Percentiles rank a stretch among this genome's conserved stretches.
phyloP scores from a whole-genome alignment of 2,329 filamentous ascomycete genomes.

The Byssoonygena ceratinophila region DNA sequence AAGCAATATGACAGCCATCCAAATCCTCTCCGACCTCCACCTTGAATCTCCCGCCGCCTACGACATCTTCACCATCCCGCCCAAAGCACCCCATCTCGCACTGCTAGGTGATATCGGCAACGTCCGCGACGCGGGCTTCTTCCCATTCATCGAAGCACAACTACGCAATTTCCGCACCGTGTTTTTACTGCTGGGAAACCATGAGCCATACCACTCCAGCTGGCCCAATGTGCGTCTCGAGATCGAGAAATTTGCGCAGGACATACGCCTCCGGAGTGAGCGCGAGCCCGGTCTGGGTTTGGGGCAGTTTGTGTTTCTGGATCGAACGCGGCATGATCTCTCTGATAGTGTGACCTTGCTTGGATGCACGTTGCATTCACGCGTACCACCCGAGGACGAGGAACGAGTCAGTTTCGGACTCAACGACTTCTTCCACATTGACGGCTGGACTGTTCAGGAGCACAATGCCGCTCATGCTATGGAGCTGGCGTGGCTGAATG shows the following conservation, averaged over 20 bases:
- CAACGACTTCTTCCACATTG: constrained; percentile 45
- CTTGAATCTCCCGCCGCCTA: constrained; percentile 44
- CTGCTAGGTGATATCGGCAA: constrained; percentile 50
- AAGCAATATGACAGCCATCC: constrained; percentile 19
- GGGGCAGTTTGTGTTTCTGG: constrained; percentile 35
- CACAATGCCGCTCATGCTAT: constrained; percentile 26
- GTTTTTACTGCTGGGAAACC: constrained; percentile 47
- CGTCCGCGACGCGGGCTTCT: constrained; percentile 35
- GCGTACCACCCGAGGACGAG: constrained; percentile 31
- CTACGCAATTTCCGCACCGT: constrained; percentile 41
- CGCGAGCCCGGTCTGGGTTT: constrained; percentile 10
- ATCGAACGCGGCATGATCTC: constrained; percentile 33
- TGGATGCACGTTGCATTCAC: constrained; percentile 44
- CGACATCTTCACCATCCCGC: constrained; percentile 40
- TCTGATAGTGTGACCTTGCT: constrained; percentile 32
- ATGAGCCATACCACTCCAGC: constrained; percentile 42
- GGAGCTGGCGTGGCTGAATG: constrained; percentile 34
- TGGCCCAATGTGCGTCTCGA: constrained; percentile 21
- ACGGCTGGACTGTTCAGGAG: constrained; percentile 27
- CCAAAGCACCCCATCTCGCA: constrained; percentile 43
- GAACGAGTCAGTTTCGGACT: constrained; percentile 36
- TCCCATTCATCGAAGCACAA: constrained; percentile 41
- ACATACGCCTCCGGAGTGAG: constrained; percentile 16
- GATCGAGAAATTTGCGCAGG: constrained; percentile 21
- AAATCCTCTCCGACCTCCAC: constrained; percentile 51